A percentile compares a stretch with the other conserved stretches of the same genome.
Conservation (phyloP, 2,329 filamentous ascomycete species). For the Colletotrichum acutatum region DNA sequence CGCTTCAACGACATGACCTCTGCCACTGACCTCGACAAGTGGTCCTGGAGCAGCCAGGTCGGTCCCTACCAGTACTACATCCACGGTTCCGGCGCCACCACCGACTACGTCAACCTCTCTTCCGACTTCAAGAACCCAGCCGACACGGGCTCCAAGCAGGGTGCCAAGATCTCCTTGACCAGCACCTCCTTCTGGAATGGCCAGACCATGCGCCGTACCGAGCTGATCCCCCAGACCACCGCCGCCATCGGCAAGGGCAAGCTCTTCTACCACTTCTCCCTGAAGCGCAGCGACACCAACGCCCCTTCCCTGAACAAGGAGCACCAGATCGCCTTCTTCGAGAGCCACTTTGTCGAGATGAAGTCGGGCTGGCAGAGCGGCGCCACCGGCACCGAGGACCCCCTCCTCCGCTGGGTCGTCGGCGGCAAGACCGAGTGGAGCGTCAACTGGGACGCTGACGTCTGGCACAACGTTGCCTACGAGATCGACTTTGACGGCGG, state of each 20-base stretch:
- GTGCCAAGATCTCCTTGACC: constrained; percentile 75
- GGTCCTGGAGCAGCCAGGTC: constrained; percentile 76
- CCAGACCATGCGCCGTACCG: constrained; percentile 78
- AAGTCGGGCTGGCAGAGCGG: constrained; percentile 73
- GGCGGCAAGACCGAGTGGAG: constrained; percentile 72
- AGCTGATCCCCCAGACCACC: constrained; percentile 77
- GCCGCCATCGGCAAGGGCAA: constrained; percentile 73
- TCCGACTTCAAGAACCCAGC: constrained; percentile 73
- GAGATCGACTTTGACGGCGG: constrained; percentile 74
- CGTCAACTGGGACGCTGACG: constrained; percentile 67
- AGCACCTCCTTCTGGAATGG: constrained; percentile 77
- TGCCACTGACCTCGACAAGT: constrained; percentile 65
- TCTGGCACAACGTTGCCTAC: constrained; percentile 82
- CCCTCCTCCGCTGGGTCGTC: constrained; percentile 73
- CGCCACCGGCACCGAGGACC: constrained; percentile 55
- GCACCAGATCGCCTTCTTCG: constrained; percentile 74
- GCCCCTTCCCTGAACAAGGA: constrained; percentile 71
- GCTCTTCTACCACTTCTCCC: constrained; percentile 78
- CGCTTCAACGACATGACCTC: constrained; percentile 70
- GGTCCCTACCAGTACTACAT: constrained; percentile 82
- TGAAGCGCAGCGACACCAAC: constrained; percentile 69
- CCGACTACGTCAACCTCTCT: constrained; percentile 71
- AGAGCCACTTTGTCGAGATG: constrained; percentile 80
- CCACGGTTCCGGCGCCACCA: constrained; percentile 68
- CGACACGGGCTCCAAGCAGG: constrained; percentile 70